These are phyloP conservation scores for Hirschioporus abietinus DNA, from an alignment of 768 basidiomycete genomes.

Conservation along the genomic window DNA sequence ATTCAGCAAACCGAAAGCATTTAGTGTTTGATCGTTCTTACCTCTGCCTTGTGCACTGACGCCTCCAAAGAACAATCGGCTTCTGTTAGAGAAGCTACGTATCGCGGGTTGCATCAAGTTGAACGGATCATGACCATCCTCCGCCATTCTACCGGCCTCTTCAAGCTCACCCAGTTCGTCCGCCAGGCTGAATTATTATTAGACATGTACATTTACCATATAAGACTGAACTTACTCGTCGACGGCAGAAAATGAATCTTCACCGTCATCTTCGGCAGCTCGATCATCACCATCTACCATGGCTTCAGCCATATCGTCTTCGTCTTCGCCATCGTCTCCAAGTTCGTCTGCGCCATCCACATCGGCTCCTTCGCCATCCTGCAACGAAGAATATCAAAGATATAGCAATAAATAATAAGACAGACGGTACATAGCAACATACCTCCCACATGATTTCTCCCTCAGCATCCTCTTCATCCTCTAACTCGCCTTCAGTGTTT, in stretches of 20 bases:
- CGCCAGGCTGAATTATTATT: constrained; percentile 28
- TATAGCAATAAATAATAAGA: constrained; percentile 6
- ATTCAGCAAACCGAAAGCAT: not conserved
- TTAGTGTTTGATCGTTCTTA: not conserved
- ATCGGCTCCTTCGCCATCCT: constrained; percentile 29
- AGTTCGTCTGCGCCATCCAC: constrained; percentile 30
- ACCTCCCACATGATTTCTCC: constrained; percentile 57
- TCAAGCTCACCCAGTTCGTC: constrained; percentile 36
- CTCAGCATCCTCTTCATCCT: constrained; percentile 47
- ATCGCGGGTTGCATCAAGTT: constrained; percentile 2
- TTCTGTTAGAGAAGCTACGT: not conserved
- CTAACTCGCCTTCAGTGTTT: constrained; percentile 34
- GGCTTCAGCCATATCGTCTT: constrained; percentile 16
- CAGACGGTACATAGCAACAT: constrained; percentile 14
- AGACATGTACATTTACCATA: not conserved
- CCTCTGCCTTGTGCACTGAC: not conserved
- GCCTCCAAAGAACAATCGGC: not conserved
- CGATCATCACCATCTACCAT: constrained; percentile 31
- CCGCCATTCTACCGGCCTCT: constrained; percentile 25
- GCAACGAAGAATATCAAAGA: not conserved
- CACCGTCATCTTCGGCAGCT: constrained; percentile 56
- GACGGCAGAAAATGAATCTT: constrained; percentile 59
- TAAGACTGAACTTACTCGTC: constrained; percentile 44
- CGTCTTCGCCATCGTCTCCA: constrained; percentile 40
- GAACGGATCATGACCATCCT: constrained; percentile 31